Evolutionary conservation across 2,329 filamentous ascomycete species (phyloP).

Genomic region (Xylaria multiplex): DNA sequence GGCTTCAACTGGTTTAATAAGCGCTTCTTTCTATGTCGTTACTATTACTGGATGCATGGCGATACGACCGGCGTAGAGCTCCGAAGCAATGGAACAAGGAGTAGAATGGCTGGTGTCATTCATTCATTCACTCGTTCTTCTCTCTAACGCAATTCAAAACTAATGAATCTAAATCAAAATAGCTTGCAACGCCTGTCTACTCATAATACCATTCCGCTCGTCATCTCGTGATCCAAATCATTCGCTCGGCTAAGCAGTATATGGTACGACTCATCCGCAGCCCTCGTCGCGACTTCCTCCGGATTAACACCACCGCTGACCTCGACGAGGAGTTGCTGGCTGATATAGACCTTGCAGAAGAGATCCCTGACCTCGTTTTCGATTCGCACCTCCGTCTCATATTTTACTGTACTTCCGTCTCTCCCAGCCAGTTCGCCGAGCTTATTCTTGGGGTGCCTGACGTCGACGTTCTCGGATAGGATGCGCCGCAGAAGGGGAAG

Average conservation of each 20-base stretch:
- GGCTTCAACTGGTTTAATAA: background rate
- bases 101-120: background rate
- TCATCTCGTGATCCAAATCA: slow-evolving; percentile 18
- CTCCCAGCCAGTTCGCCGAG: slow-evolving; percentile 67
- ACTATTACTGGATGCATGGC: background rate
- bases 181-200: background rate
- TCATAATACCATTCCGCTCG: slow-evolving; percentile 12
- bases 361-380: slow-evolving; percentile 40
- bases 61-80: background rate
- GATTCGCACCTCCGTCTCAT: slow-evolving; percentile 53
- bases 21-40: background rate
- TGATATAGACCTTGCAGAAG: slow-evolving; percentile 62
- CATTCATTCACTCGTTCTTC: background rate
- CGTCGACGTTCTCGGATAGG: slow-evolving; percentile 66
- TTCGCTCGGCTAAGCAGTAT: slow-evolving; percentile 27
- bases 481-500: slow-evolving; percentile 70
- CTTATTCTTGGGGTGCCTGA: slow-evolving; percentile 73
- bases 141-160: background rate
- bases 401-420: slow-evolving; percentile 60
- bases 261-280: slow-evolving; percentile 60
- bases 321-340: slow-evolving; percentile 56
- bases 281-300: slow-evolving; percentile 65
- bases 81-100: background rate
- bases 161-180: background rate
- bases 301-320: slow-evolving; percentile 58